Evolutionary conservation across 352 stramenopile species (phyloP).

Genomic region (Blastocystis sp.): DNA sequence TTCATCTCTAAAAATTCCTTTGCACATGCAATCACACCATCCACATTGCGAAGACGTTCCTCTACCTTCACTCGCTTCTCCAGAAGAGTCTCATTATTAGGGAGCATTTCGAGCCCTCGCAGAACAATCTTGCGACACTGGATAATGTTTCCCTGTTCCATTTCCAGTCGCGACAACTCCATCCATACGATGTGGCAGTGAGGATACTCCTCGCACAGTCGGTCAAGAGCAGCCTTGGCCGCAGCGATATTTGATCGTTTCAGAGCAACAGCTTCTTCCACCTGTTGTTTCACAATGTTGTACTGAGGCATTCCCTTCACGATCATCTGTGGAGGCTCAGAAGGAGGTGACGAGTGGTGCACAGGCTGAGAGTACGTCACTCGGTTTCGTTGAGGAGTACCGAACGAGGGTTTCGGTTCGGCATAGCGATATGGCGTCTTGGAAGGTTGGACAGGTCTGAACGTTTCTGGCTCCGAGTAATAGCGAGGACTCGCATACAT

Average conservation of each 20-base stretch:
- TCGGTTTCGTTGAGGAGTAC: neutral
- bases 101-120: neutral
- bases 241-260: neutral
- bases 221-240: neutral
- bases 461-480: neutral
- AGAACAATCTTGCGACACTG: slow-evolving; percentile 3
- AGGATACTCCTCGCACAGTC: neutral
- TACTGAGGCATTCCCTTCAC: neutral
- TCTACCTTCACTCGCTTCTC: slow-evolving; percentile 55
- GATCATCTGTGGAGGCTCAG: neutral
- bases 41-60: neutral
- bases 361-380: neutral
- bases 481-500: neutral
- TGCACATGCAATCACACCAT: neutral
- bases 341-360: neutral
- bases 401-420: neutral
- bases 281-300: neutral
- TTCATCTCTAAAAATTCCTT: neutral
- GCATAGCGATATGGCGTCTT: neutral
- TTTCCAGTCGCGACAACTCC: slow-evolving; percentile 2
- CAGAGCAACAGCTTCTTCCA: neutral
- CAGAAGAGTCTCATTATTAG: slow-evolving; percentile 6
- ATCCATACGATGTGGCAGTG: slow-evolving; percentile 19
- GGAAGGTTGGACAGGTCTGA: no score
- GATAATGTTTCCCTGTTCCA: neutral